Conservation (phyloP, 83 land plant species). For the Picea abies region DNA sequence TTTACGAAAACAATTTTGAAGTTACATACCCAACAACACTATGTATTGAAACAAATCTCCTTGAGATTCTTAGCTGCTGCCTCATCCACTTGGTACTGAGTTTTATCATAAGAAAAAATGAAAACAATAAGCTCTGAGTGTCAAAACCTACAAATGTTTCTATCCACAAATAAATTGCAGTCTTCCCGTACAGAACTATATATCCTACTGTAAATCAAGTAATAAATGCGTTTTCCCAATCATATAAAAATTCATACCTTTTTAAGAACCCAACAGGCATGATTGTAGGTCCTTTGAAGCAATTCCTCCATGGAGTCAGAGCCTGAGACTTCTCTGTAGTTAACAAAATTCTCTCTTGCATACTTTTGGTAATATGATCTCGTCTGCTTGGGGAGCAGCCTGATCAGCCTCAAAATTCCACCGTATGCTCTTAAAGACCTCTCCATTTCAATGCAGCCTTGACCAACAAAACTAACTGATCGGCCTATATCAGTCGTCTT, state of each 20-base stretch:
- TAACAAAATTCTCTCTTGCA: constrained; percentile 80
- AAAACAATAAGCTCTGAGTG: constrained; percentile 5
- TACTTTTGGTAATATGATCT: constrained; percentile 72
- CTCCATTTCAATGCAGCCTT: constrained; percentile 32
- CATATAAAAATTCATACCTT: constrained; percentile 41
- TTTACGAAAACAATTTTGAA: too few relatives aligned
- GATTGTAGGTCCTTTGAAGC: constrained; percentile 51
- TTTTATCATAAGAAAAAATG: constrained; percentile 1
- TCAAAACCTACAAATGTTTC: neutral
- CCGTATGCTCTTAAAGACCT: constrained; percentile 49
- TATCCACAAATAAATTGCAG: neutral
- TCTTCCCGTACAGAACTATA: neutral
- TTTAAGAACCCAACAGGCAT: constrained; percentile 68
- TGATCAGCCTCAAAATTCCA: constrained; percentile 58
- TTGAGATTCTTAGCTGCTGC: constrained; percentile 52
- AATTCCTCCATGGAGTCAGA: constrained; percentile 43
- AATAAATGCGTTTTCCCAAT: neutral
- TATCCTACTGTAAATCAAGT: too few relatives aligned
- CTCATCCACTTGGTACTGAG: constrained; percentile 57
- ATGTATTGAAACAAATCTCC: constrained; percentile 34
- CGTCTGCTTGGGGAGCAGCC: constrained; percentile 54
- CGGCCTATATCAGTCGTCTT: too few relatives aligned
- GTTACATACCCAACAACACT: neutral
- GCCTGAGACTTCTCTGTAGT: constrained; percentile 63
- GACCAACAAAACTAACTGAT: too few relatives aligned